Conservation (phyloP, 352 stramenopile species). For the Phytophthora nicotianae region DNA sequence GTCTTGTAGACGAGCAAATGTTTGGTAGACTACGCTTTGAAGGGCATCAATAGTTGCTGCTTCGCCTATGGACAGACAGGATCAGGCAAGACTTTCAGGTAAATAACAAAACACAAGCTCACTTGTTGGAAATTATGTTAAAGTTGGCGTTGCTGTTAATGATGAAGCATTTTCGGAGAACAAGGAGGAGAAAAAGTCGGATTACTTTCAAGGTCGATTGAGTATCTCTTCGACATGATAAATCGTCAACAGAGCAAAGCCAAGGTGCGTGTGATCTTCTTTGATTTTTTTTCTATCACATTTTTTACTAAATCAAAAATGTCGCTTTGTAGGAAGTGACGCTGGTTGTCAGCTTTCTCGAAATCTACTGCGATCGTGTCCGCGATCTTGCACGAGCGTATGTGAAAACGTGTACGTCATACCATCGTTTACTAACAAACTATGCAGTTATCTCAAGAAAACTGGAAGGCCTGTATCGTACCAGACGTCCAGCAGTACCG, state of each 20-base stretch:
- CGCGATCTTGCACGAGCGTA: conserved; percentile 91
- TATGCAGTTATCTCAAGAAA: conserved; percentile 72
- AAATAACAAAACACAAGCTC: neutral
- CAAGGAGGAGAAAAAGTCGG: conserved; percentile 77
- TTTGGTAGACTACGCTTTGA: conserved; percentile 90
- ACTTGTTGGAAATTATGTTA: neutral
- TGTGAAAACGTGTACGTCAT: conserved; percentile 7
- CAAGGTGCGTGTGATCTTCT: conserved; percentile 37
- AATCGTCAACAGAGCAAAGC: conserved; percentile 63
- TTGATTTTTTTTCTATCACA: neutral
- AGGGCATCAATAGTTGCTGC: conserved; percentile 94
- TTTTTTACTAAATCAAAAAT: neutral
- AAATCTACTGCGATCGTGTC: conserved; percentile 95
- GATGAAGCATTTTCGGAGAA: conserved; percentile 88
- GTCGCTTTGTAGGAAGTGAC: conserved; percentile 62
- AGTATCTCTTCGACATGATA: conserved; percentile 90
- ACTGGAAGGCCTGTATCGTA: conserved; percentile 66
- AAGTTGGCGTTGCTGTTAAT: neutral
- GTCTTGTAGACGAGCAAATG: conserved; percentile 71
- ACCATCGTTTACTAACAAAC: neutral
- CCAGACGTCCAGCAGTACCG: conserved; percentile 78
- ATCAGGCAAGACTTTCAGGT: conserved; percentile 87
- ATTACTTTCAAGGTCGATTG: conserved; percentile 88
- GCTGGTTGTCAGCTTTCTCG: conserved; percentile 90
- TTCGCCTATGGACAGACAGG: conserved; percentile 93